Evolutionary conservation across 1,284 basidiomycete species (phyloP).

Genomic region (Boletus albobrunnescens): DNA sequence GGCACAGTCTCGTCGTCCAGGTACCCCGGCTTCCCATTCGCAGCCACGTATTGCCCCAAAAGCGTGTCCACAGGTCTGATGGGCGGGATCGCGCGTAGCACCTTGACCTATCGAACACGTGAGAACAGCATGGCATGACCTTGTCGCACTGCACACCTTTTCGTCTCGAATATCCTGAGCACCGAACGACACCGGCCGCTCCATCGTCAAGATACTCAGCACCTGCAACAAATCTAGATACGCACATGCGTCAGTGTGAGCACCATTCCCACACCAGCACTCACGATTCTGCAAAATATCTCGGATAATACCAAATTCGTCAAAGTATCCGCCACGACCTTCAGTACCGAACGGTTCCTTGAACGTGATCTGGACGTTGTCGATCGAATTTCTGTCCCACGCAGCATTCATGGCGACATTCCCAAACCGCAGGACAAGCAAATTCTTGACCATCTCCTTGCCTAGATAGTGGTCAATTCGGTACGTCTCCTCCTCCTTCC

Average conservation of each 20-base stretch:
- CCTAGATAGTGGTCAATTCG: slow-evolving; percentile 98
- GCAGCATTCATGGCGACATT: slow-evolving; percentile 83
- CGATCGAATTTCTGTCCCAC: slow-evolving; percentile 93
- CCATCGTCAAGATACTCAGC: slow-evolving; percentile 90
- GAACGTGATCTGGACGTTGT: slow-evolving; percentile 96
- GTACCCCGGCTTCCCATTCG: slow-evolving; percentile 93
- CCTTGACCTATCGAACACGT: slow-evolving; percentile 72
- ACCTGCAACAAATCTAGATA: slow-evolving; percentile 85
- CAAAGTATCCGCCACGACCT: slow-evolving; percentile 96
- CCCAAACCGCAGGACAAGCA: slow-evolving; percentile 90
- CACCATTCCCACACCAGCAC: slow-evolving; percentile 34
- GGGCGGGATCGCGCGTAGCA: slow-evolving; percentile 83
- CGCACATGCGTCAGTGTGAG: slow-evolving; percentile 10
- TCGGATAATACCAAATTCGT: slow-evolving; percentile 97
- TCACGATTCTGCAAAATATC: slow-evolving; percentile 95
- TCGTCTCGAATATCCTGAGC: slow-evolving; percentile 96
- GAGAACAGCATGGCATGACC: slow-evolving; percentile 16
- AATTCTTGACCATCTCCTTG: slow-evolving; percentile 98
- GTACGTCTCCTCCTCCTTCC: slow-evolving; percentile 95
- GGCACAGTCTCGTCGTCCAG: slow-evolving; percentile 94
- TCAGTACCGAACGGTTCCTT: slow-evolving; percentile 98
- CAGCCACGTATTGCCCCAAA: slow-evolving; percentile 87
- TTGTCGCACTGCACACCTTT: slow-evolving; percentile 56
- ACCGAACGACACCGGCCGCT: slow-evolving; percentile 93
- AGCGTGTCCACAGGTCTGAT: slow-evolving; percentile 76